phyloP scores from a whole-genome alignment of 768 basidiomycete species.

The Stropharia rugosoannulata region DNA sequence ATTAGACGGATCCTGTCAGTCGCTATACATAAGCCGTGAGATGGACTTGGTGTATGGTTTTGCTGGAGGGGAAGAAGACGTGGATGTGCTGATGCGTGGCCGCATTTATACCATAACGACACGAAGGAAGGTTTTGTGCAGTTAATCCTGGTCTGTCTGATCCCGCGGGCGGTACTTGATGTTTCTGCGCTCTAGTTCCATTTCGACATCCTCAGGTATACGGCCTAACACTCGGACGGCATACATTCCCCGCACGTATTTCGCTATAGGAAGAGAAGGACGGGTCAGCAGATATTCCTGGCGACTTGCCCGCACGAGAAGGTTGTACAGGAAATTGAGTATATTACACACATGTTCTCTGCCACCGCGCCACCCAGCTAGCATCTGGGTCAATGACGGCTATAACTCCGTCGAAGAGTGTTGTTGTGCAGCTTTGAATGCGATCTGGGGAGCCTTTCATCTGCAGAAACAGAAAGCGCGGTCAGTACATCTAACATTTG shows the following conservation, averaged over 20 bases:
- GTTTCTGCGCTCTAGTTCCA: constrained; percentile 71
- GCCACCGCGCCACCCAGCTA: constrained; percentile 97
- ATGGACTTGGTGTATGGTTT: too few species aligned
- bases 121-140: background rate
- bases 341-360: constrained; percentile 74
- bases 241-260: constrained; percentile 90
- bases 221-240: constrained; percentile 87
- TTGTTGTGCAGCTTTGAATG: constrained; percentile 84
- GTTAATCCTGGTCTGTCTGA: constrained; percentile 70
- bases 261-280: constrained; percentile 50
- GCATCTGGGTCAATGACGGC: constrained; percentile 81
- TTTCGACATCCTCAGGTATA: constrained; percentile 82
- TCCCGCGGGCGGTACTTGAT: constrained; percentile 88
- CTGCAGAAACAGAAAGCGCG: constrained; percentile 37
- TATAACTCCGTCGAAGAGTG: constrained; percentile 91
- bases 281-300: background rate
- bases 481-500: background rate
- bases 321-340: constrained; percentile 1
- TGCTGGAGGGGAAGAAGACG: too few species aligned
- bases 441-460: constrained; percentile 87
- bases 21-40: too few species aligned
- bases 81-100: too few species aligned
- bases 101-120: too few species aligned
- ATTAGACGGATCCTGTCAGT: too few species aligned
- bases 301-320: constrained; percentile 1